A percentile compares a stretch with the other conserved stretches of the same genome.
Conservation (phyloP, 2,329 filamentous ascomycete genomes). For the Nemania diffusa region DNA sequence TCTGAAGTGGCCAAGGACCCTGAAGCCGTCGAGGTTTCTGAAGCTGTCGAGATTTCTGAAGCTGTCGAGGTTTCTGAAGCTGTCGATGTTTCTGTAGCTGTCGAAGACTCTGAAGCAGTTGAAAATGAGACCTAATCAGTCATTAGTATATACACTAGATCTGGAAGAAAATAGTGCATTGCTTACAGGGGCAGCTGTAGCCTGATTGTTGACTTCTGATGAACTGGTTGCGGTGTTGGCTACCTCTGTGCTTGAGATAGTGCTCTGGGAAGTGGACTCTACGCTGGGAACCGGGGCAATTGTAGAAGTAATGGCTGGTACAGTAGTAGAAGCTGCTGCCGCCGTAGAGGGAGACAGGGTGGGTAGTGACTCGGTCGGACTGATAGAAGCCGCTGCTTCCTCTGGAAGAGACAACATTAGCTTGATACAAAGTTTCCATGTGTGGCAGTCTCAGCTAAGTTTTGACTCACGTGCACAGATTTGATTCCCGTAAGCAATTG, state of each 20-base stretch:
- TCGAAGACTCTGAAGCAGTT: slow-evolving; percentile 19
- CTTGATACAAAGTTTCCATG: neutral
- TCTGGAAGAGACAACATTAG: slow-evolving; percentile 31
- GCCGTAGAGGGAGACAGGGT: slow-evolving; percentile 27
- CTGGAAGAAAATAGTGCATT: neutral
- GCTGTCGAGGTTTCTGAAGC: too few relatives aligned
- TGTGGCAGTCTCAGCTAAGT: neutral
- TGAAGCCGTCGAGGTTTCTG: too few relatives aligned
- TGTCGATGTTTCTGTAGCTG: too few relatives aligned
- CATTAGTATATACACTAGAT: neutral
- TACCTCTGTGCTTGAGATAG: neutral
- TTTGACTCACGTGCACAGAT: slow-evolving; percentile 48
- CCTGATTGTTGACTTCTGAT: neutral
- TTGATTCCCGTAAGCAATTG: slow-evolving; percentile 40
- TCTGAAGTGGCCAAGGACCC: slow-evolving; percentile 28
- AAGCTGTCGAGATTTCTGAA: too few relatives aligned
- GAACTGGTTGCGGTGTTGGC: slow-evolving; percentile 5
- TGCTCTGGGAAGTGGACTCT: slow-evolving; percentile 23
- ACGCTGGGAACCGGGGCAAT: slow-evolving; percentile 16
- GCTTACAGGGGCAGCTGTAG: slow-evolving; percentile 18
- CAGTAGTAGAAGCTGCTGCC: slow-evolving; percentile 27
- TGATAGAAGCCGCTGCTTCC: slow-evolving; percentile 14
- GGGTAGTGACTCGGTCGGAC: slow-evolving; percentile 4
- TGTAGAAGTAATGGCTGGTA: slow-evolving; percentile 24
- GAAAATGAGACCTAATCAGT: slow-evolving; percentile 5